A percentile compares a stretch with the other conserved stretches of the same genome.
Evolutionary conservation across 495 filamentous ascomycete species (phyloP).

Genomic region (Pseudoneurospora amorphoporcata): DNA sequence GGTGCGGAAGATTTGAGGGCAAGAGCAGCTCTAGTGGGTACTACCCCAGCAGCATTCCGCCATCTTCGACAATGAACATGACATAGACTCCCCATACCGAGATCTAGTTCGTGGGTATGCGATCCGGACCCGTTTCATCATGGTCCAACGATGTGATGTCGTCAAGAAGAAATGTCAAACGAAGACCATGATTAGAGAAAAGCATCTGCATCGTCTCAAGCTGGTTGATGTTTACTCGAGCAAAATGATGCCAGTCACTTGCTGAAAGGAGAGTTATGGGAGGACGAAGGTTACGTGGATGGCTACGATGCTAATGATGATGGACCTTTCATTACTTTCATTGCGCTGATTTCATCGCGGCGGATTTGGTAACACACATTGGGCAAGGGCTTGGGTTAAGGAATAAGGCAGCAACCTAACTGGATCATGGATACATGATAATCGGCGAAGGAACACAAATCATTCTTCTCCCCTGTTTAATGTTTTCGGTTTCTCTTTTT

Average conservation of each 20-base stretch:
- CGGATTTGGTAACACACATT: not conserved
- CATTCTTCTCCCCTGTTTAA: not conserved
- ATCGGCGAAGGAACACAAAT: not conserved
- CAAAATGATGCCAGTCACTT: not conserved
- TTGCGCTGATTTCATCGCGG: not conserved
- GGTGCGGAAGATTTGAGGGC: slow-evolving; percentile 34
- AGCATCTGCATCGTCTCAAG: not conserved
- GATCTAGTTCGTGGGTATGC: not conserved
- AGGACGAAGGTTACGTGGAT: not conserved
- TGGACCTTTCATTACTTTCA: not conserved
- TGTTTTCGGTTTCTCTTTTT: not conserved
- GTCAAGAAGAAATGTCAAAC: not conserved
- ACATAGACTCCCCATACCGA: not conserved
- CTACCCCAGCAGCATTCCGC: slow-evolving; percentile 32
- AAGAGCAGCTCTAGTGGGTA: slow-evolving; percentile 33
- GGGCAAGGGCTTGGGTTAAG: not conserved
- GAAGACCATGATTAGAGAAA: not conserved
- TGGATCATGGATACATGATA: not conserved
- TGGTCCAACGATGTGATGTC: not conserved
- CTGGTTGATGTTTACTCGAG: not conserved
- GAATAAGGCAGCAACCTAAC: not conserved
- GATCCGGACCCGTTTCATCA: not conserved
- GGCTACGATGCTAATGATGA: not conserved
- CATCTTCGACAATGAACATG: slow-evolving; percentile 21
- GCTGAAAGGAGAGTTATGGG: not conserved